Evolutionary conservation across 371 early-diverging fungal genomes (phyloP).

Genomic region (Phascolomyces articulosus): DNA sequence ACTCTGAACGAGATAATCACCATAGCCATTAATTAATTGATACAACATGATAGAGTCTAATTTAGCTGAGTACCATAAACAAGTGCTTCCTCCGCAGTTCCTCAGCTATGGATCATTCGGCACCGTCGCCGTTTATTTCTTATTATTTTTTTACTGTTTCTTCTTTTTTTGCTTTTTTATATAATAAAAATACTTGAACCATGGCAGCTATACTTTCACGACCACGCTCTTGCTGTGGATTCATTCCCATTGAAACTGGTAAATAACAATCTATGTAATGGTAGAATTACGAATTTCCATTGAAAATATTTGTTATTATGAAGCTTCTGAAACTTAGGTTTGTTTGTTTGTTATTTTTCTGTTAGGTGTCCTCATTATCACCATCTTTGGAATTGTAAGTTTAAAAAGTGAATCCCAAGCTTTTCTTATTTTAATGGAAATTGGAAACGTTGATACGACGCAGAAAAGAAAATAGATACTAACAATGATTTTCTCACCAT

Average conservation of each 20-base stretch:
- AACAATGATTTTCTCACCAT: background rate
- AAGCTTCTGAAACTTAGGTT: background rate
- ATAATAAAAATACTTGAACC: background rate
- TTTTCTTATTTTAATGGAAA: too few relatives aligned
- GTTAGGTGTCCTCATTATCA: conserved; percentile 41
- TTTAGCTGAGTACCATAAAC: too few relatives aligned
- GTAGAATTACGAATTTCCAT: too few relatives aligned
- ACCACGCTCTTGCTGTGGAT: conserved; percentile 32
- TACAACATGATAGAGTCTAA: too few relatives aligned
- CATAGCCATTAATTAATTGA: too few relatives aligned
- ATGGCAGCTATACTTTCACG: conserved; percentile 25
- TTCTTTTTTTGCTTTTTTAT: conserved; percentile 1
- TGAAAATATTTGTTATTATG: too few relatives aligned
- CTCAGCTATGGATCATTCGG: too few relatives aligned
- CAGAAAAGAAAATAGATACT: too few relatives aligned
- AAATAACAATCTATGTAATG: background rate
- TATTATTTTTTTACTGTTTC: background rate
- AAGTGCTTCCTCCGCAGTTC: too few relatives aligned
- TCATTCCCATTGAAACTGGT: conserved; percentile 44
- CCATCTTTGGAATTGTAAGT: conserved; percentile 50
- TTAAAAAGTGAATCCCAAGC: too few relatives aligned
- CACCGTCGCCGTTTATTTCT: conserved; percentile 1
- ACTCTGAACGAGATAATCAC: too few relatives aligned
- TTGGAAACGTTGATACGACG: too few relatives aligned
- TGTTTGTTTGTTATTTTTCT: background rate